phyloP scores from a whole-genome alignment of 768 basidiomycete species.

The Macrolepiota albuminosa region DNA sequence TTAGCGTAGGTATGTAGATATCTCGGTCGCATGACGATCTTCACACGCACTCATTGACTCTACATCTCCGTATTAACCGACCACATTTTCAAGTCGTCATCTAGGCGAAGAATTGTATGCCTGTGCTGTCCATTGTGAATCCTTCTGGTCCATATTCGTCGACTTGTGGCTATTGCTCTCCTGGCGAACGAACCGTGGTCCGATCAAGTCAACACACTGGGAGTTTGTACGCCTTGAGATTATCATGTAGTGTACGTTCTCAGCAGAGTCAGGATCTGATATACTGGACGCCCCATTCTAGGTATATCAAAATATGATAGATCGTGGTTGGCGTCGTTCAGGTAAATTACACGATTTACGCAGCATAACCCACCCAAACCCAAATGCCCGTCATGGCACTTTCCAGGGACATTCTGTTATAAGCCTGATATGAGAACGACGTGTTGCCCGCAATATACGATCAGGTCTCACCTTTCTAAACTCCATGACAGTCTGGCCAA shows the following conservation, averaged over 20 bases:
- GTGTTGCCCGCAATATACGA: slow-evolving; percentile 95
- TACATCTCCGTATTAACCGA: background rate
- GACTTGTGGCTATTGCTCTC: slow-evolving; percentile 67
- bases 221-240: slow-evolving; percentile 40
- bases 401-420: slow-evolving; percentile 68
- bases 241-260: slow-evolving; percentile 37
- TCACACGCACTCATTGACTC: background rate
- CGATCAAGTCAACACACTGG: slow-evolving; percentile 44
- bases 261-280: background rate
- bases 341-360: slow-evolving; percentile 29
- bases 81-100: too few relatives aligned
- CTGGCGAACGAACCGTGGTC: slow-evolving; percentile 40
- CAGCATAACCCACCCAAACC: background rate
- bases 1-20: background rate
- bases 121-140: slow-evolving; percentile 29
- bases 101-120: background rate
- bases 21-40: background rate
- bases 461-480: slow-evolving; percentile 48
- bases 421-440: slow-evolving; percentile 77
- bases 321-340: slow-evolving; percentile 81
- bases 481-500: slow-evolving; percentile 4
- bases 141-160: slow-evolving; percentile 31
- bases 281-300: slow-evolving; percentile 21
- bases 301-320: slow-evolving; percentile 81
- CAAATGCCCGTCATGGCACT: background rate